Conservation (phyloP, 805 yeast genomes). For the Scheffersomyces coipomensis region DNA sequence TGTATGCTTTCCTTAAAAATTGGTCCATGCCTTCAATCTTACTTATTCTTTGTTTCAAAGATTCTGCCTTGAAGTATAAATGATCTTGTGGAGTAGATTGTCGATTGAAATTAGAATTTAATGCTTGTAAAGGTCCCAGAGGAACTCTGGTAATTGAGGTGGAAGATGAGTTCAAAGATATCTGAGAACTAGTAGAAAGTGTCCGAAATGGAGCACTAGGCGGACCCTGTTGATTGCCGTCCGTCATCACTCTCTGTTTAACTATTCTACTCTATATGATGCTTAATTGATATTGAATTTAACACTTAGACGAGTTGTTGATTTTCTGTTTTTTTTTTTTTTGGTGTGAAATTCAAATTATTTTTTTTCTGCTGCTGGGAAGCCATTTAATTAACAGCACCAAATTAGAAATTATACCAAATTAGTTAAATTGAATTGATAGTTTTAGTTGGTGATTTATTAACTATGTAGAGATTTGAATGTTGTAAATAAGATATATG, state of each 20-base stretch:
- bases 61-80: conserved; percentile 63
- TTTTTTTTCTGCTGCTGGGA: too few relatives aligned
- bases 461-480: not conserved
- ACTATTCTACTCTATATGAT: too few relatives aligned
- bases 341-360: too few relatives aligned
- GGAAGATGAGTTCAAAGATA: conserved; percentile 28
- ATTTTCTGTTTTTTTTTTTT: too few relatives aligned
- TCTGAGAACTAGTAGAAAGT: conserved; percentile 30
- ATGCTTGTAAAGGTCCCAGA: conserved; percentile 46
- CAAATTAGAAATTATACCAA: too few relatives aligned
- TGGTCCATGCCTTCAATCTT: conserved; percentile 67
- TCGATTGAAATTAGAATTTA: conserved; percentile 52
- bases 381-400: too few relatives aligned
- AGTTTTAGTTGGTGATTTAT: not conserved
- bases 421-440: not conserved
- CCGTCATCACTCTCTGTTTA: not conserved
- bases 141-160: conserved; percentile 38
- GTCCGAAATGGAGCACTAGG: conserved; percentile 31
- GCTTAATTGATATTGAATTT: too few relatives aligned
- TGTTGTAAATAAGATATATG: too few relatives aligned
- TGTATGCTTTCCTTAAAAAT: conserved; percentile 60
- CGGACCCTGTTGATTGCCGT: not conserved
- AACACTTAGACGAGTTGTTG: too few relatives aligned
- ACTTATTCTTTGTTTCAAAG: conserved; percentile 54
- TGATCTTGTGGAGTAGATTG: conserved; percentile 65